Conservation (phyloP, 331 rosid species). For the Stylosanthes scabra region DNA sequence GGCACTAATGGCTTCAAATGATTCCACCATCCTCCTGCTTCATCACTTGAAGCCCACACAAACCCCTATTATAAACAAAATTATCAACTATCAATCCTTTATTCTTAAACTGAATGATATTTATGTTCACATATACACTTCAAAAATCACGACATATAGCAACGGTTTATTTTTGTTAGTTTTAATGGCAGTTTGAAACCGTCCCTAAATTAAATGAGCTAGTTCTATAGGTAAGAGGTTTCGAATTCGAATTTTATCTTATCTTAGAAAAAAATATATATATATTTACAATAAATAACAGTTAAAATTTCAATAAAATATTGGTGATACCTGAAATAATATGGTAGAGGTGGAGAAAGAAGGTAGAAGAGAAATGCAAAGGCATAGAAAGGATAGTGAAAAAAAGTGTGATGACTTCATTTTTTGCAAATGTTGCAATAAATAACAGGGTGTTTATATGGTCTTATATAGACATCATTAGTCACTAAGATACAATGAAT, state of each 20-base stretch:
- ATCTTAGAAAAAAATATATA: too few species aligned
- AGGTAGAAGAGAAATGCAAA: slow-evolving; percentile 53
- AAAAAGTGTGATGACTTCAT: slow-evolving; percentile 43
- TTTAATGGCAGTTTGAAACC: too few species aligned
- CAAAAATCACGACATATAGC: too few species aligned
- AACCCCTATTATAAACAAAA: slow-evolving; percentile 57
- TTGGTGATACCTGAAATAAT: slow-evolving; percentile 60
- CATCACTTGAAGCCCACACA: slow-evolving; percentile 72
- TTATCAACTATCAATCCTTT: too few species aligned
- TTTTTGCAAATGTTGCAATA: not conserved
- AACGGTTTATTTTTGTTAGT: too few species aligned
- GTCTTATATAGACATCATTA: slow-evolving; percentile 23
- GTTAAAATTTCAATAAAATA: too few species aligned
- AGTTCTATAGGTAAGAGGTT: too few species aligned
- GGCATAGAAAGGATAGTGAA: slow-evolving; percentile 45
- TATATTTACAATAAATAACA: too few species aligned
- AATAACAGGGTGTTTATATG: not conserved
- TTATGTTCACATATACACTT: too few species aligned
- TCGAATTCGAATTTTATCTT: too few species aligned
- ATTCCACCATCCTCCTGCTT: slow-evolving; percentile 74
- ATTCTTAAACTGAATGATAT: too few species aligned
- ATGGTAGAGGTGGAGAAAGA: slow-evolving; percentile 55
- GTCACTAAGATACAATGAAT: not conserved
- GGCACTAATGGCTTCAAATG: slow-evolving; percentile 49
- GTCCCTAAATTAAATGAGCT: too few species aligned